Evolutionary conservation across 768 basidiomycete genomes (phyloP).

Genomic region (Podaxis sp.): DNA sequence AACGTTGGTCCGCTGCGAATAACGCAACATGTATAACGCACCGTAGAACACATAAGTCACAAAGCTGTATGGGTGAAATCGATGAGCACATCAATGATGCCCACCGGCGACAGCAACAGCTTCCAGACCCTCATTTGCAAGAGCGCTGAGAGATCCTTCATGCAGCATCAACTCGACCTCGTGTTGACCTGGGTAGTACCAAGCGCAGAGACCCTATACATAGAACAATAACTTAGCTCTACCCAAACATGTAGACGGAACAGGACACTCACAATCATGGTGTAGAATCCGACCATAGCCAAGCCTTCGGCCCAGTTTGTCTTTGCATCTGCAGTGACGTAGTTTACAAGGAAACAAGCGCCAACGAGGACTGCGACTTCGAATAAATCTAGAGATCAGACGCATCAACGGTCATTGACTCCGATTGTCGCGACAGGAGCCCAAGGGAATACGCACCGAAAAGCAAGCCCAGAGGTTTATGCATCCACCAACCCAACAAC

Average conservation of each 20-base stretch:
- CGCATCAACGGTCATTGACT: not conserved
- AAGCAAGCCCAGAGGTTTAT: conserved; percentile 58
- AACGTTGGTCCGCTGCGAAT: not conserved
- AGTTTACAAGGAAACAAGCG: conserved; percentile 75
- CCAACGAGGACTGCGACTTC: conserved; percentile 65
- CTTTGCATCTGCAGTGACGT: conserved; percentile 74
- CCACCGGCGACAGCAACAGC: not conserved
- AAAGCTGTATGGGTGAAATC: not conserved
- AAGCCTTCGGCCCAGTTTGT: conserved; percentile 79
- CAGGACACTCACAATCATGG: conserved; percentile 52
- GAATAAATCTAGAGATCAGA: conserved; percentile 49
- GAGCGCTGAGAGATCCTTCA: conserved; percentile 38
- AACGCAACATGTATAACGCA: not conserved
- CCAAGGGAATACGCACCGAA: conserved; percentile 48
- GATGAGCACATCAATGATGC: not conserved
- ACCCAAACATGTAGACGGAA: not conserved
- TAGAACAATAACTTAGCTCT: not conserved
- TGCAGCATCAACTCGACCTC: conserved; percentile 42
- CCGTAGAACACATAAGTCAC: not conserved
- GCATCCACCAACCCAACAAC: conserved; percentile 65
- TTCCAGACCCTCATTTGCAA: conserved; percentile 21
- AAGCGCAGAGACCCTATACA: conserved; percentile 55
- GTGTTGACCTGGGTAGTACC: conserved; percentile 64
- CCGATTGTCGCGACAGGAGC: not conserved
- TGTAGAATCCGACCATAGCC: conserved; percentile 64